phyloP scores from a whole-genome alignment of 306 rosid species.

The Cucurbita pepo region DNA sequence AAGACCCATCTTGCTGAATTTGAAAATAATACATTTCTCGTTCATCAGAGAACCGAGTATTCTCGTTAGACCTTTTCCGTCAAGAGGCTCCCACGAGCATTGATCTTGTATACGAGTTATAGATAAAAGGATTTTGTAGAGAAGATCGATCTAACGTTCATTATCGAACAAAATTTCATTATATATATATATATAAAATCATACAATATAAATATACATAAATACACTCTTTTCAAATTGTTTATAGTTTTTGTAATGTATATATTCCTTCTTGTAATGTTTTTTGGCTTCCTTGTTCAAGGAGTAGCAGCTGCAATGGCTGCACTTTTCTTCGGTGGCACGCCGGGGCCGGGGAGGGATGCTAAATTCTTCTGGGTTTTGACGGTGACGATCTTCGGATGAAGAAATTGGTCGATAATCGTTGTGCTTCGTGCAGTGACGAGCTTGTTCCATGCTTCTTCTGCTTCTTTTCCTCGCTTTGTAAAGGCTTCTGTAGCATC shows the following conservation, averaged over 20 bases:
- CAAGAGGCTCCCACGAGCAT: too few relatives aligned
- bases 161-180: not conserved
- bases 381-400: not conserved
- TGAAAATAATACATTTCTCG: too few relatives aligned
- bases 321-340: not conserved
- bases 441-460: conserved; percentile 48
- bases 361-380: not conserved
- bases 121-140: too few relatives aligned
- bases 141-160: too few relatives aligned
- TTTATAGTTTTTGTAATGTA: not conserved
- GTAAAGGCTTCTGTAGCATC: conserved; percentile 69
- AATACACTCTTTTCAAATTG: not conserved
- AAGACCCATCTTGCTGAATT: too few relatives aligned
- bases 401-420: conserved; percentile 35
- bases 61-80: too few relatives aligned
- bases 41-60: too few relatives aligned
- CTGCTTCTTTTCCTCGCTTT: conserved; percentile 30
- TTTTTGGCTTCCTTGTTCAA: not conserved
- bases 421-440: conserved; percentile 38
- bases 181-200: not conserved
- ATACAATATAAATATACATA: not conserved
- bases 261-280: not conserved
- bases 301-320: conserved; percentile 9
- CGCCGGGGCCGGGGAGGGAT: not conserved
- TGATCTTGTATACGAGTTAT: too few relatives aligned